A percentile compares a stretch with the other conserved stretches of the same genome.
Conservation (phyloP, 768 basidiomycete species). For the Trametes meyenii region DNA sequence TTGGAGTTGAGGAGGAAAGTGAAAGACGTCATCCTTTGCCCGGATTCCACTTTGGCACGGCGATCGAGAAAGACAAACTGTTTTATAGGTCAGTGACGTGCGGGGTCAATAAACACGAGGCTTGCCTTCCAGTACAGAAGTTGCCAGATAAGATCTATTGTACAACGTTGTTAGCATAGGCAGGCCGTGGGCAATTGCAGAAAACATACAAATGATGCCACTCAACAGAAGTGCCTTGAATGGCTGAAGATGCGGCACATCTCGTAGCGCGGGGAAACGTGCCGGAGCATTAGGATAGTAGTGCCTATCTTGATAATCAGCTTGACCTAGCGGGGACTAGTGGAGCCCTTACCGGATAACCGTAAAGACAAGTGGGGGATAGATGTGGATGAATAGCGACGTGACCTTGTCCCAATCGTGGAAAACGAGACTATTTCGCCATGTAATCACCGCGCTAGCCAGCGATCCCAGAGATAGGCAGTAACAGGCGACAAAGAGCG, state of each 20-base stretch:
- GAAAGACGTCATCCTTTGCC: conserved; percentile 89
- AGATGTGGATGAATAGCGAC: conserved; percentile 93
- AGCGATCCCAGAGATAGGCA: conserved; percentile 89
- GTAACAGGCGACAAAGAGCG: conserved; percentile 90
- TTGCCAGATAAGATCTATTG: conserved; percentile 89
- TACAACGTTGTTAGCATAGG: conserved; percentile 16
- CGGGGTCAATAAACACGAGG: neutral
- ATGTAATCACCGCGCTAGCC: conserved; percentile 94
- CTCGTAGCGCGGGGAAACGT: conserved; percentile 83
- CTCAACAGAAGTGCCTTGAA: conserved; percentile 74
- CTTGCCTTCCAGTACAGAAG: conserved; percentile 87
- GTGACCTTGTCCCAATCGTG: conserved; percentile 97
- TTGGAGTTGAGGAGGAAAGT: conserved; percentile 89
- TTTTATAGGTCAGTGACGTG: neutral
- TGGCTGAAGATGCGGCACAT: conserved; percentile 73
- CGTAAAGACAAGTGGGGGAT: conserved; percentile 88
- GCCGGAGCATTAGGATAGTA: conserved; percentile 79
- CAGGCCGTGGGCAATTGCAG: neutral
- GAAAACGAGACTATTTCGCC: conserved; percentile 98
- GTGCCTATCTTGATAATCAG: conserved; percentile 54
- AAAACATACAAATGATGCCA: conserved; percentile 76
- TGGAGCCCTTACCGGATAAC: conserved; percentile 74
- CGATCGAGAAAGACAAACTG: conserved; percentile 89
- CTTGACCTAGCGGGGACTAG: neutral
- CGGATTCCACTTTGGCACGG: conserved; percentile 87